Base-by-base conservation (phyloP, 371 early-diverging fungal species). In the Mucor sp. region DNA sequence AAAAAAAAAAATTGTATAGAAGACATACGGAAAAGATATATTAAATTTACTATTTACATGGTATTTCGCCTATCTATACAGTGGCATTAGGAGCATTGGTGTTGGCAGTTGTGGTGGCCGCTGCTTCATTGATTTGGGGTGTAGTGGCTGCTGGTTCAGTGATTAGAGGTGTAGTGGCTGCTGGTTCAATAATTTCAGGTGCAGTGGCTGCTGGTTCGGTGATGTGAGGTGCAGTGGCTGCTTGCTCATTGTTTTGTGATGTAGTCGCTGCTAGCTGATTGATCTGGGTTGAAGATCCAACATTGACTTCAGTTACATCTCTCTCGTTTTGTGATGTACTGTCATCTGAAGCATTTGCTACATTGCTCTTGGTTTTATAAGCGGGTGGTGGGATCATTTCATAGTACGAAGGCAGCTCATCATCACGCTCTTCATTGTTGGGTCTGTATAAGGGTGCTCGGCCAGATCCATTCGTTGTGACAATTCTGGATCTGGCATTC, bases 301-400 rank as follows among this genome's bases (percentile, higher is more conserved):
- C 25, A 30, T 50, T 23, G 23, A 11, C 11, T 0, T 25, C 50
- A 11, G 21, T 25, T 23, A 25, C 23, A 12, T 50, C 21, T 3
- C 25, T 12, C 7, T 50, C 50, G 1, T 11, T 23, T 25, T 50
- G 50, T 9, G 23, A 23, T 7, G 21, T 7, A 12, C 8, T 25
- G 25, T 25, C 50, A 25, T 50, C 50, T 9, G 25, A 6, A 25
- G 50, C 25, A 4, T 14, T 48, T 7, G 48, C n/a, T 7, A 6
- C 23, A 21, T 23, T 50, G 47, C 55, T 60, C 30, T 23, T 60
- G 3, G 39, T 63, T 37, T 63, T 63, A 37, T 65, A 65, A 32
- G 57, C 25, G 2, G 65, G 65, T 9, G 65, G 65, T 9, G 43
- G 47, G 11, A 43, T 58, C 65, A 65, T 65, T 56, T 65, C 65